Evolutionary conservation across 108 stramenopile genomes (phyloP).

Genomic region (Skeletonema grethae): DNA sequence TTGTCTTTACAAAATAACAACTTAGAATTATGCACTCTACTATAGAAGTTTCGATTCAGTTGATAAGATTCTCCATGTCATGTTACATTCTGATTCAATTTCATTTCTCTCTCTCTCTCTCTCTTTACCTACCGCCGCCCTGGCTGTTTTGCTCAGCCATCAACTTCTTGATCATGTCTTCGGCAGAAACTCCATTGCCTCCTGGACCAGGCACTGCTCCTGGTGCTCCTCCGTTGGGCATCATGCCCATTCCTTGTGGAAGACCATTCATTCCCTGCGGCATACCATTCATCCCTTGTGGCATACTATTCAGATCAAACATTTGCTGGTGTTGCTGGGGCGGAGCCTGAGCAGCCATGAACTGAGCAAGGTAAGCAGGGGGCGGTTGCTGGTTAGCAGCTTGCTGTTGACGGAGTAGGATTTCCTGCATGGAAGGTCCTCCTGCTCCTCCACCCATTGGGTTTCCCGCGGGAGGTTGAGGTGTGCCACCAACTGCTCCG

Average conservation of each 20-base stretch:
- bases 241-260: neutral
- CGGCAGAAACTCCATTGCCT: neutral
- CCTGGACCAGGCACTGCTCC: neutral
- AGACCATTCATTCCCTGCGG: neutral
- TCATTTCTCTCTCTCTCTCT: neutral
- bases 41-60: neutral
- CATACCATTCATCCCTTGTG: neutral
- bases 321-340: neutral
- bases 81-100: neutral
- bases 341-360: slow-evolving; percentile 1
- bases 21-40: neutral
- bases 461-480: neutral
- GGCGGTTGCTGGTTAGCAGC: neutral
- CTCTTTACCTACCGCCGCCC: neutral
- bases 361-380: neutral
- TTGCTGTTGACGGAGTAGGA: neutral
- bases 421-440: neutral
- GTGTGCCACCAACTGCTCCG: neutral
- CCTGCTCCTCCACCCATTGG: neutral
- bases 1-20: neutral
- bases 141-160: neutral
- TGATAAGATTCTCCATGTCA: neutral
- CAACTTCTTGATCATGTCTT: slow-evolving; percentile 5
- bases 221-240: neutral
- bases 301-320: neutral